Base-by-base conservation (phyloP, 176 grass and related monocot species). In the Metroxylon sagu region DNA sequence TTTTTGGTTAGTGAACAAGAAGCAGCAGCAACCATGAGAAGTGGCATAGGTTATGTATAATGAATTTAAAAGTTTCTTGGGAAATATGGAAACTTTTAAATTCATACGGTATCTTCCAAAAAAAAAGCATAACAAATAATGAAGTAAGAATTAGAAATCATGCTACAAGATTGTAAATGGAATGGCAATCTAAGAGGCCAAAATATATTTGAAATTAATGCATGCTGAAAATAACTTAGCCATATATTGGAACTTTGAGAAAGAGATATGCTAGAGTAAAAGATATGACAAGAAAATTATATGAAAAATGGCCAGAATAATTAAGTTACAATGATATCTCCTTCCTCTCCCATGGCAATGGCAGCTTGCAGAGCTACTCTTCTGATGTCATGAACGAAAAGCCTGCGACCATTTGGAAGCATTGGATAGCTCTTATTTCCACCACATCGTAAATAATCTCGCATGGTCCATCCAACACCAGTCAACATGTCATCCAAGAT, bases 401-500 rank as follows among this genome's bases (percentile, higher is more conserved):
- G 39, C n/a, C 5, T n/a, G 48, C 5, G 39, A 19, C 30, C 30
- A 64, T 49, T 64, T 48, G n/a, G 18, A 49, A 49, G 35, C 39
- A 5, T 12, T 18, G 21, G 18, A 48, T 4, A 15, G 21, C 19
- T 26, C 19, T 64, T 25, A 19, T 16, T n/a, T 12, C 39, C 3
- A 3, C n/a, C 10, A 64, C 23, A 10, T 50, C 12, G 12, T 49
- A 64, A 1, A 64, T 64, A 23, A 16, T 14, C 18, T 43, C 2
- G 35, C 35, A 43, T 43, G 35, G 35, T 64, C 61, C 39, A 50
- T 49, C 39, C 61, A 25, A 49, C 61, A 25, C 61, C 61, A 49
- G 29, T 17, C 39, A 63, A 63, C 31, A 63, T 63, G 31, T 25
- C 61, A 49, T 50, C 61, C 10, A 64, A 49, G 61, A 64, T 64